These are phyloP conservation scores for Penicillium sp. DNA, from an alignment of 2,329 filamentous ascomycete species.

Conservation along the genomic window DNA sequence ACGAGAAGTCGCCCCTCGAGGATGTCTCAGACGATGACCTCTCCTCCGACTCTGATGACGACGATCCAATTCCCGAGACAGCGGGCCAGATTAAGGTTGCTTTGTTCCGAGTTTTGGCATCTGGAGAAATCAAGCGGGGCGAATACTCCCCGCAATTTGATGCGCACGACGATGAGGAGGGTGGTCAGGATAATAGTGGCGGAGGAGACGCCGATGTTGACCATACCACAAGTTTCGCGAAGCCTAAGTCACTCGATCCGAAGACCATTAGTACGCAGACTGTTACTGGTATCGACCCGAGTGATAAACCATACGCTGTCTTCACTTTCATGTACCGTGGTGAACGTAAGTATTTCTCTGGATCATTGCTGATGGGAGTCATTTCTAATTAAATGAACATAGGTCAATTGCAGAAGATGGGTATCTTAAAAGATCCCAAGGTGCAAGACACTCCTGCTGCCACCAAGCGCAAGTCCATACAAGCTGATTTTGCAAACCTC, in stretches of 20 bases:
- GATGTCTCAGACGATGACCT: constrained; percentile 67
- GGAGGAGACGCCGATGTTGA: constrained; percentile 79
- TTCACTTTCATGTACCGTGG: constrained; percentile 98
- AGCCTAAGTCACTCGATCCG: constrained; percentile 91
- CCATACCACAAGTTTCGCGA: constrained; percentile 96
- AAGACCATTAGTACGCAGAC: constrained; percentile 98
- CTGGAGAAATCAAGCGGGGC: constrained; percentile 94
- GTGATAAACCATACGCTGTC: constrained; percentile 90
- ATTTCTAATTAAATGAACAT: neutral
- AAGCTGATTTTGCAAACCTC: constrained; percentile 80
- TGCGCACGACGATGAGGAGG: constrained; percentile 90
- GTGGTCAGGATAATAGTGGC: constrained; percentile 56
- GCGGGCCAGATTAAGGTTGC: constrained; percentile 98
- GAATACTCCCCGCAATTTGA: constrained; percentile 98
- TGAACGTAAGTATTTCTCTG: constrained; percentile 65
- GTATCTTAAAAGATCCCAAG: constrained; percentile 71
- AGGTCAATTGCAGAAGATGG: constrained; percentile 97
- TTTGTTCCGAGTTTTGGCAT: constrained; percentile 90
- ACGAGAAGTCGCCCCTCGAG: constrained; percentile 72
- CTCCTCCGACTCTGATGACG: constrained; percentile 67
- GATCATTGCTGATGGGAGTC: neutral
- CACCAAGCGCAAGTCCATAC: constrained; percentile 75
- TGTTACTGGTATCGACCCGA: constrained; percentile 95
- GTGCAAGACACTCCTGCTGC: constrained; percentile 56
- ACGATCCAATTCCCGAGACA: constrained; percentile 83